Evolutionary conservation across 2,329 filamentous ascomycete species (phyloP).

Genomic region (Clarireedia paspali): DNA sequence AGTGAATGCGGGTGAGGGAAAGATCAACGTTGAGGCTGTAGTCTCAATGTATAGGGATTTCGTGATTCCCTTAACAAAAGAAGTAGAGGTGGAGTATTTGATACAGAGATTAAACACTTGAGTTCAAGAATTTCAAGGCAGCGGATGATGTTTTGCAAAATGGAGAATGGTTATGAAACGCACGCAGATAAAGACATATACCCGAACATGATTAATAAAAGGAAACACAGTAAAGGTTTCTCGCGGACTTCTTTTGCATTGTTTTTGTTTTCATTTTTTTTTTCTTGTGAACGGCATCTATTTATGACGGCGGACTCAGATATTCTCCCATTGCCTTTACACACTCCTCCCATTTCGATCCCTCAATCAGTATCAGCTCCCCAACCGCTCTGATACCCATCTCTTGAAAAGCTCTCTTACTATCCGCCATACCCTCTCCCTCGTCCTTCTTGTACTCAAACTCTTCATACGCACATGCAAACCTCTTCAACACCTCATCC

Average conservation of each 20-base stretch:
- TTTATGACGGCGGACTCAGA: constrained; percentile 43
- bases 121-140: no score
- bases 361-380: constrained; percentile 81
- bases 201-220: no score
- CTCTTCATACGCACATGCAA: constrained; percentile 61
- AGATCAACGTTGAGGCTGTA: constrained; percentile 89
- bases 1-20: constrained; percentile 41
- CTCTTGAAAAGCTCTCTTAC: constrained; percentile 91
- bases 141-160: not conserved
- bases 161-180: not conserved
- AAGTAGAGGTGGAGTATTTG: constrained; percentile 95
- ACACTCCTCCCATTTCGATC: constrained; percentile 63
- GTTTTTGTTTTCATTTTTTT: no score
- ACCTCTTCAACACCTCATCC: constrained; percentile 78
- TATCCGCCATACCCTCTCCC: constrained; percentile 76
- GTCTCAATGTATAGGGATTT: constrained; percentile 85
- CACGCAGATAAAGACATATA: no score
- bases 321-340: constrained; percentile 72
- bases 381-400: constrained; percentile 79
- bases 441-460: constrained; percentile 73
- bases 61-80: constrained; percentile 96
- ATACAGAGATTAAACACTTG: constrained; percentile 71
- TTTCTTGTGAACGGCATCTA: no score
- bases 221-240: no score
- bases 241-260: no score